Percentiles rank a stretch among this genome's conserved stretches.
These are phyloP conservation scores for Xylaria sp. DNA, from an alignment of 2,329 filamentous ascomycete genomes.

Conservation along the genomic window DNA sequence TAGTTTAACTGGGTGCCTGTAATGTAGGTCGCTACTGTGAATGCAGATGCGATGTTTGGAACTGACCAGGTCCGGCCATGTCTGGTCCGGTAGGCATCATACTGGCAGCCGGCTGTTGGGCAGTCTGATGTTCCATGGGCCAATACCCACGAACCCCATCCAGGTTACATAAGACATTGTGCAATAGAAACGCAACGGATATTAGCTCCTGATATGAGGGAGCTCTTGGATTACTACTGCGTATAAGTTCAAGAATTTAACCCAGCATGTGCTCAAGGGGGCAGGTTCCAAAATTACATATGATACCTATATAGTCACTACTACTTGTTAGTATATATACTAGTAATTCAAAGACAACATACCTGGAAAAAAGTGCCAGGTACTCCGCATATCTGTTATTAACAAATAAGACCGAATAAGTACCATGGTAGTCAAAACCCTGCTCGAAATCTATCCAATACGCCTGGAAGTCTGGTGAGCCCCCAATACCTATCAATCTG, in stretches of 20 bases:
- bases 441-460: background rate
- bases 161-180: constrained; percentile 19
- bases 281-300: background rate
- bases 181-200: constrained; percentile 6
- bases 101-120: constrained; percentile 28
- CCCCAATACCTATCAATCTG: background rate
- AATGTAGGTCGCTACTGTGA: constrained; percentile 26
- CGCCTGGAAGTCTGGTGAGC: background rate
- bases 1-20: constrained; percentile 22
- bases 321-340: too few relatives aligned
- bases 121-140: constrained; percentile 19
- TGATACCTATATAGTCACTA: background rate
- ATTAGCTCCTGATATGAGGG: background rate
- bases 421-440: background rate
- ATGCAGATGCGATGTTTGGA: constrained; percentile 31
- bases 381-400: constrained; percentile 7
- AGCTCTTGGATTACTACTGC: too few relatives aligned
- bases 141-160: constrained; percentile 21
- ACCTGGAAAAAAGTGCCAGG: too few relatives aligned
- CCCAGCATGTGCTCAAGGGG: constrained; percentile 14
- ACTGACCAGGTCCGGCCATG: constrained; percentile 31
- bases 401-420: constrained; percentile 10
- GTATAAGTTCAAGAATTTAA: constrained; percentile 13
- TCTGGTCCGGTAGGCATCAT: constrained; percentile 29
- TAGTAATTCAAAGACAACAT: too few relatives aligned